phyloP scores from a whole-genome alignment of 2,329 filamentous ascomycete species.

The Claviceps africana region DNA sequence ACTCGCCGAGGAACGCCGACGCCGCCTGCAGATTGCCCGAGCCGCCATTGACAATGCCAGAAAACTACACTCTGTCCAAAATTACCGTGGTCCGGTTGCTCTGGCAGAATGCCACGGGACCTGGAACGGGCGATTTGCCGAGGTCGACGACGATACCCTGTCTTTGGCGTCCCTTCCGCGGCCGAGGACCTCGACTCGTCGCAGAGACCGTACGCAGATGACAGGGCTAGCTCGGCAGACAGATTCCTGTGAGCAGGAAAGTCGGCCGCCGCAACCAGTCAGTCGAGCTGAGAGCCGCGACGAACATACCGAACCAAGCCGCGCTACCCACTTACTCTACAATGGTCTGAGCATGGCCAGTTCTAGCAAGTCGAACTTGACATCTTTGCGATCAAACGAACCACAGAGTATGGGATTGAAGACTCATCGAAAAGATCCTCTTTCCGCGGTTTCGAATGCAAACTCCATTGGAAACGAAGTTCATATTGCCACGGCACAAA shows the following conservation, averaged over 20 bases:
- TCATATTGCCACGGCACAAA: neutral
- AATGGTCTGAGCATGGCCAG: constrained; percentile 2
- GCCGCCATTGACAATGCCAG: constrained; percentile 38
- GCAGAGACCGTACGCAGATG: constrained; percentile 11
- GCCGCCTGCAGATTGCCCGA: constrained; percentile 36
- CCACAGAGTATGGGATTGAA: neutral
- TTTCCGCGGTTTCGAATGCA: neutral
- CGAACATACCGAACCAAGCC: neutral
- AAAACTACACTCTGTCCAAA: constrained; percentile 30
- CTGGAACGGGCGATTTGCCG: constrained; percentile 9
- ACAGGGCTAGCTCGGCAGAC: neutral
- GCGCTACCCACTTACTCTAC: neutral
- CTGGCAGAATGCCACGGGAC: constrained; percentile 13
- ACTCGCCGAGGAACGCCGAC: constrained; percentile 42
- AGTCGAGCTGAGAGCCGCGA: neutral
- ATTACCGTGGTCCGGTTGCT: constrained; percentile 15
- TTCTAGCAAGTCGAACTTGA: constrained; percentile 1
- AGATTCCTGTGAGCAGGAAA: constrained; percentile 2
- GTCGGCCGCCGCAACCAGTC: neutral
- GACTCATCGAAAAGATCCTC: neutral
- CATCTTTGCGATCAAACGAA: neutral
- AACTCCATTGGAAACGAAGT: neutral
- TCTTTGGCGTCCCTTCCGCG: constrained; percentile 7
- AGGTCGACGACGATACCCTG: constrained; percentile 15
- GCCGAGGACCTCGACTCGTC: constrained; percentile 15